These are phyloP conservation scores for Tribonema minus DNA, from an alignment of 108 stramenopile species.

Conservation along the genomic window DNA sequence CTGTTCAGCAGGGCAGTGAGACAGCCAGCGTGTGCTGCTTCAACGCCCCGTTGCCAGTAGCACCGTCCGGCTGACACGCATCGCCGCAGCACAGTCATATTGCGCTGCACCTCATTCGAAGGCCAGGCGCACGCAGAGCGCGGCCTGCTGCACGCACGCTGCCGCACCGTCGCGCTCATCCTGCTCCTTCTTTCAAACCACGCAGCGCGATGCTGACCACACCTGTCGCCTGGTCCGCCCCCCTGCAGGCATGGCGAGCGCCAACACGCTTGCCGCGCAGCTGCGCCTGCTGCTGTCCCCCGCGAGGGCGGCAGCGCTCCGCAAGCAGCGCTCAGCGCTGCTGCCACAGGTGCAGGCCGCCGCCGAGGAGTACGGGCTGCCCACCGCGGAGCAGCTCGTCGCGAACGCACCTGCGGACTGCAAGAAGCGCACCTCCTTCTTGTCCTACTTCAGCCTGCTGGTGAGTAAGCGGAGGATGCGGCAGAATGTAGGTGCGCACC, in stretches of 20 bases:
- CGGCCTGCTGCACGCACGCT: background rate
- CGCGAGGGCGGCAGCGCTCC: background rate
- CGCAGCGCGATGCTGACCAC: no score
- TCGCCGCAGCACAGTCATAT: no score
- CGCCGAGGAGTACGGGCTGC: background rate
- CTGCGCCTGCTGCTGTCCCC: background rate
- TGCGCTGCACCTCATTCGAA: no score
- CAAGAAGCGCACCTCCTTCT: constrained; percentile 1
- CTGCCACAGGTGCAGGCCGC: background rate
- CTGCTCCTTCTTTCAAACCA: background rate
- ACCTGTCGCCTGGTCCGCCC: no score
- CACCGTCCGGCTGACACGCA: no score
- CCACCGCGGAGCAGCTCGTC: constrained; percentile 1
- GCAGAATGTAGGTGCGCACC: background rate
- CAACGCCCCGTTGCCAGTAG: no score
- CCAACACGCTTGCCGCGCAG: background rate
- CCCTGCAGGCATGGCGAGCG: no score
- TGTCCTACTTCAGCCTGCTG: constrained; percentile 10
- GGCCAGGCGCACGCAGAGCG: no score
- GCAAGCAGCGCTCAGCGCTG: background rate
- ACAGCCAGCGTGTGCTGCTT: no score
- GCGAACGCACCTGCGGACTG: background rate
- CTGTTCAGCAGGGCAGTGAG: no score
- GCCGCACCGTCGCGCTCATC: no score
- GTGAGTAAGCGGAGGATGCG: constrained; percentile 1